Conservation (phyloP, 208 protist species). For the Leptomonas seymouri region DNA sequence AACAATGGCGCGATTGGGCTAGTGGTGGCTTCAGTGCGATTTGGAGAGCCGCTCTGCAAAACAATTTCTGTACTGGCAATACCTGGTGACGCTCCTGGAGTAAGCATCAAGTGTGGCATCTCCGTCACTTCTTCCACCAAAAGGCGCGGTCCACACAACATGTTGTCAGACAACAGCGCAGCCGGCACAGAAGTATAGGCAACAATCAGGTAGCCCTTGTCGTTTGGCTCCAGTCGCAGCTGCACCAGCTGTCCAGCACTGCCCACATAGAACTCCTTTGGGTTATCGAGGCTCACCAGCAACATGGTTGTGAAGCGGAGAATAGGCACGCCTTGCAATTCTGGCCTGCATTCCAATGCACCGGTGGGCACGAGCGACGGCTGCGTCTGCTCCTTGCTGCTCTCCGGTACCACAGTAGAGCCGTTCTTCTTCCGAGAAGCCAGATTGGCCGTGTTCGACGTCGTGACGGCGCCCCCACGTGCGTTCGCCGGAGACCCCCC, state of each 20-base stretch:
- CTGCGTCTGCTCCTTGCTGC: conserved; percentile 8
- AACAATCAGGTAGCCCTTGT: conserved; percentile 79
- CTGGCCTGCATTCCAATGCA: background rate
- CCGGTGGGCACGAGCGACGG: background rate
- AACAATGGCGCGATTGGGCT: conserved; percentile 25
- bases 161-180: background rate
- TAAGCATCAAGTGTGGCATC: background rate
- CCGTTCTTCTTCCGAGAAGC: conserved; percentile 10
- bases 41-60: background rate
- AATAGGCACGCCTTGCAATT: conserved; percentile 28
- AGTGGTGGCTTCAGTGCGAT: background rate
- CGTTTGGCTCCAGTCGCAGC: conserved; percentile 63
- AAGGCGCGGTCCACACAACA: background rate
- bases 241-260: conserved; percentile 54
- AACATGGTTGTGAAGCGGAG: conserved; percentile 53
- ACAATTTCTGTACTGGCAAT: background rate
- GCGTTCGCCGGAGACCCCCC: background rate
- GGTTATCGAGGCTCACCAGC: conserved; percentile 73
- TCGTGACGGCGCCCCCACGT: background rate
- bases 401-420: background rate
- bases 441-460: background rate
- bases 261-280: conserved; percentile 36
- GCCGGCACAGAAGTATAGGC: conserved; percentile 57
- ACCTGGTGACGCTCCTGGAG: background rate
- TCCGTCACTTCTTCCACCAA: background rate